Conservation (phyloP, 768 basidiomycete species). For the Gelatoporia subvermispora region DNA sequence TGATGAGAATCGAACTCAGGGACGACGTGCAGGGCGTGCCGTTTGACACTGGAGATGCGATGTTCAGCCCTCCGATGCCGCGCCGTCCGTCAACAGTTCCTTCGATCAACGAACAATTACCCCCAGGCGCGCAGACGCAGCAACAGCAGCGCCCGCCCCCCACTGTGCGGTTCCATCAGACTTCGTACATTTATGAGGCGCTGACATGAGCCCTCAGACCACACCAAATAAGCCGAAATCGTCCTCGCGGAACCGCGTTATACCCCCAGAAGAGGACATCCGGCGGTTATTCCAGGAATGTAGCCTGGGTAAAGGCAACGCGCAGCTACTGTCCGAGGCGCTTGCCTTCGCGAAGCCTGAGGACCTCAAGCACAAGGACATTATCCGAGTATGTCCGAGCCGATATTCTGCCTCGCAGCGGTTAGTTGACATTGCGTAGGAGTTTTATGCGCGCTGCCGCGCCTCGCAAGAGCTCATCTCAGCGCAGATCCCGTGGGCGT, state of each 20-base stretch:
- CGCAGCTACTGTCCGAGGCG: constrained; percentile 65
- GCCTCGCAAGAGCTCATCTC: constrained; percentile 80
- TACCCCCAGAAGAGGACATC: constrained; percentile 83
- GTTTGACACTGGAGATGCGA: constrained; percentile 71
- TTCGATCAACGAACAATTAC: constrained; percentile 5
- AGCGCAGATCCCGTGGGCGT: constrained; percentile 90
- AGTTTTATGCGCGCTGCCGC: constrained; percentile 76
- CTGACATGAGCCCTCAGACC: not conserved
- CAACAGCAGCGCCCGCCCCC: constrained; percentile 9
- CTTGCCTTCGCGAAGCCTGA: constrained; percentile 67
- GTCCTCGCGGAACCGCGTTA: constrained; percentile 35
- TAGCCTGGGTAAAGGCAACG: constrained; percentile 78
- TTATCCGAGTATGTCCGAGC: constrained; percentile 56
- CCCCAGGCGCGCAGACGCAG: not conserved
- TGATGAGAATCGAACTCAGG: not conserved
- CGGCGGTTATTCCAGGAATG: constrained; percentile 81
- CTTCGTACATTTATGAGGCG: not conserved
- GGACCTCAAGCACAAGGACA: constrained; percentile 52
- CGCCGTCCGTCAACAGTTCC: constrained; percentile 8
- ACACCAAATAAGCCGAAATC: constrained; percentile 15
- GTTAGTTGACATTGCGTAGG: constrained; percentile 41
- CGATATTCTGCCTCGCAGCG: not conserved
- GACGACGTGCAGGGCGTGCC: constrained; percentile 55
- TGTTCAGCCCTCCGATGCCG: constrained; percentile 65
- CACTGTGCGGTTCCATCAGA: constrained; percentile 5